These are phyloP conservation scores for Obelidium mucronatum DNA, from an alignment of 192 early-diverging fungal genomes.

Conservation along the genomic window DNA sequence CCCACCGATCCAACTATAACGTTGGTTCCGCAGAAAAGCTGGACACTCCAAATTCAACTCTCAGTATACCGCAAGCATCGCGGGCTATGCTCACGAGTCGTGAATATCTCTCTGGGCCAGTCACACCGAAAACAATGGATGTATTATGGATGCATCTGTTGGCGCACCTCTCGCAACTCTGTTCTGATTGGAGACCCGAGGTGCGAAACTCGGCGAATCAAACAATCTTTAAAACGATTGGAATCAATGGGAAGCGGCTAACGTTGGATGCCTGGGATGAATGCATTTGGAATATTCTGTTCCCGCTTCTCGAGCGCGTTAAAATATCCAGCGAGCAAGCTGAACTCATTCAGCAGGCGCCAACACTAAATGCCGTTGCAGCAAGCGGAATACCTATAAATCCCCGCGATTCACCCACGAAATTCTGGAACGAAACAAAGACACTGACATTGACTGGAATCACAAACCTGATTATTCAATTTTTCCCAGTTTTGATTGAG, in stretches of 20 bases:
- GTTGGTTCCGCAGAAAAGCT: background rate
- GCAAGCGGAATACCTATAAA: constrained; percentile 23
- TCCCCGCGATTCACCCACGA: constrained; percentile 63
- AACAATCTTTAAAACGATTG: constrained; percentile 92
- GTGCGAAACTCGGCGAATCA: constrained; percentile 95
- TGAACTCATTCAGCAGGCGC: constrained; percentile 21
- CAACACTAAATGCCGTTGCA: background rate
- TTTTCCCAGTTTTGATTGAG: constrained; percentile 66
- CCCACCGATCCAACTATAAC: background rate
- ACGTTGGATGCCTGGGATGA: constrained; percentile 79
- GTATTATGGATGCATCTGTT: constrained; percentile 92
- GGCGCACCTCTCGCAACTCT: constrained; percentile 79
- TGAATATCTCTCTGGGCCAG: constrained; percentile 17
- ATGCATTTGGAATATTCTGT: constrained; percentile 85
- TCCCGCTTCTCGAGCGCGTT: constrained; percentile 80
- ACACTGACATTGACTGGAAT: constrained; percentile 76
- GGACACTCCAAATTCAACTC: background rate
- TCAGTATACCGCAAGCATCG: background rate
- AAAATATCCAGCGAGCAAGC: constrained; percentile 57
- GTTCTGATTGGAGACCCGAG: constrained; percentile 85
- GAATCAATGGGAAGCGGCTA: constrained; percentile 83
- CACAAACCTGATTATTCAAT: constrained; percentile 70
- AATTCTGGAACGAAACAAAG: constrained; percentile 93
- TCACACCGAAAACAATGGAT: constrained; percentile 55
- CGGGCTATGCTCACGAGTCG: background rate